Conservation (phyloP, 352 stramenopile genomes). For the Thalassiosira mediterranea region DNA sequence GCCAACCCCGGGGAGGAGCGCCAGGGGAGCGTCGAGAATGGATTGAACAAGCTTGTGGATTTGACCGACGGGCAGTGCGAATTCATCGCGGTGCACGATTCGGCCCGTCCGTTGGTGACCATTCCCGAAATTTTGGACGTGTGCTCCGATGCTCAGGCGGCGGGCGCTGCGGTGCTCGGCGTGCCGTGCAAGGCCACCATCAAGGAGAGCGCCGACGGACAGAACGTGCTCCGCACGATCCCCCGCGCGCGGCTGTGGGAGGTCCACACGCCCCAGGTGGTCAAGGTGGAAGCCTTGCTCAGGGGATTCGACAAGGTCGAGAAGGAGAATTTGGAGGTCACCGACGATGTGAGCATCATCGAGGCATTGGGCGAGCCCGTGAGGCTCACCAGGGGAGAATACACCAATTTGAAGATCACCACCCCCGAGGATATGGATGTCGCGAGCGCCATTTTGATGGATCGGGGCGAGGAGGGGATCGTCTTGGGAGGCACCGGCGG, state of each 20-base stretch:
- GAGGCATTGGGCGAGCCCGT: slow-evolving; percentile 85
- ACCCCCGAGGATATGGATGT: slow-evolving; percentile 88
- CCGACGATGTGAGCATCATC: slow-evolving; percentile 87
- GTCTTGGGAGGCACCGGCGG: background rate
- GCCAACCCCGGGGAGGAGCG: slow-evolving; percentile 86
- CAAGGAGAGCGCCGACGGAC: slow-evolving; percentile 84
- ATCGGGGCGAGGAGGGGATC: slow-evolving; percentile 45
- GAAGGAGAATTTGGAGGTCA: slow-evolving; percentile 82
- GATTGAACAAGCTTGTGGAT: slow-evolving; percentile 75
- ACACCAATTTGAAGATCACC: slow-evolving; percentile 89
- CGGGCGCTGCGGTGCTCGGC: slow-evolving; percentile 83
- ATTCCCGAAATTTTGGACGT: slow-evolving; percentile 81
- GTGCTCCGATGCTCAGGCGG: slow-evolving; percentile 73
- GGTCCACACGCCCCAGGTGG: slow-evolving; percentile 86
- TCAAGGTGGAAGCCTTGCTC: slow-evolving; percentile 79
- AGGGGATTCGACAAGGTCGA: slow-evolving; percentile 82
- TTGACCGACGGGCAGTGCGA: slow-evolving; percentile 46
- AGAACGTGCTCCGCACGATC: slow-evolving; percentile 81
- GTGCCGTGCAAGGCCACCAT: slow-evolving; percentile 88
- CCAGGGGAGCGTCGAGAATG: slow-evolving; percentile 86
- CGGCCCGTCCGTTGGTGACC: slow-evolving; percentile 84
- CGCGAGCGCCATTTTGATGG: slow-evolving; percentile 81
- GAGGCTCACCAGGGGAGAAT: slow-evolving; percentile 86
- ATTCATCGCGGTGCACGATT: slow-evolving; percentile 85
- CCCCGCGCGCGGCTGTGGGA: slow-evolving; percentile 83